phyloP scores from a whole-genome alignment of 371 early-diverging fungal species.

The Mucor circinelloides region DNA sequence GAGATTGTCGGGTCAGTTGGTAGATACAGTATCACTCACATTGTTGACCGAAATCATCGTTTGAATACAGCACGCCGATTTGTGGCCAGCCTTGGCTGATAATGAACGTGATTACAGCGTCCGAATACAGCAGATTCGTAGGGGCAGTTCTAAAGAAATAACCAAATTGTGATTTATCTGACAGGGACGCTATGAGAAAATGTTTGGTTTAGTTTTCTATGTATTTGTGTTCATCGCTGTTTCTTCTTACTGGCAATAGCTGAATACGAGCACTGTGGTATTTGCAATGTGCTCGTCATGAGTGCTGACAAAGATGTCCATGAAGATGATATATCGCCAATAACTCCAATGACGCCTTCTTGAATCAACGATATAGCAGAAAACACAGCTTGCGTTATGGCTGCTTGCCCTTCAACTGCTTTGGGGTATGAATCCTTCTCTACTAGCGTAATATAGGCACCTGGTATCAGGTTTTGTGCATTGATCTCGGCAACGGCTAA shows the following conservation, averaged over 20 bases:
- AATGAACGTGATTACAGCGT: constrained; percentile 56
- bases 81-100: constrained; percentile 58
- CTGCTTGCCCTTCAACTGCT: constrained; percentile 45
- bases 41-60: constrained; percentile 56
- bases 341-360: constrained; percentile 57
- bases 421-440: constrained; percentile 63
- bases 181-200: constrained; percentile 46
- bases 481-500: constrained; percentile 63
- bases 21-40: constrained; percentile 25
- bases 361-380: constrained; percentile 60
- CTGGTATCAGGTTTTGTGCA: constrained; percentile 52
- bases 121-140: constrained; percentile 54
- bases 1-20: background rate
- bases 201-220: background rate
- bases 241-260: constrained; percentile 53
- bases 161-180: constrained; percentile 58
- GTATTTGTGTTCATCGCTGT: background rate
- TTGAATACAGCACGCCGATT: constrained; percentile 55
- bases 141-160: constrained; percentile 63
- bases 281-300: constrained; percentile 61
- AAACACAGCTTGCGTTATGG: constrained; percentile 56
- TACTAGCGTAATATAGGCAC: constrained; percentile 59
- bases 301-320: constrained; percentile 60
- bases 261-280: constrained; percentile 65
- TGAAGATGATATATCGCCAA: constrained; percentile 65